Evolutionary conservation across 176 grass and related monocot species (phyloP), one percentile per base, ranked within the genome.

Genomic region (Metroxylon sagu): DNA sequence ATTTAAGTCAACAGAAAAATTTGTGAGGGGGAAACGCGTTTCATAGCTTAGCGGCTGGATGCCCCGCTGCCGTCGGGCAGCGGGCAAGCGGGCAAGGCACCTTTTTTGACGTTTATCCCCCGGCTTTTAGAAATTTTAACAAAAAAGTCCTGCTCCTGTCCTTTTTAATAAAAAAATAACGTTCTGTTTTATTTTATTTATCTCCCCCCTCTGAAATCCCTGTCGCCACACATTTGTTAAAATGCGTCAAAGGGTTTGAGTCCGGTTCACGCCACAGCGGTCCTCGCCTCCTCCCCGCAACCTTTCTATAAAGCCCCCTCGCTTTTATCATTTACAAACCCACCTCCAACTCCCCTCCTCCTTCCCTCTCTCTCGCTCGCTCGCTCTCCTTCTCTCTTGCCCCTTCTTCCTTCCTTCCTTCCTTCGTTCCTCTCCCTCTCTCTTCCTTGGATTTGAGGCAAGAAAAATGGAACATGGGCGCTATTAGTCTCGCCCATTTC

Each of bases 241-340:
- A 74, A 74, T 65, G 71, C 60, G 52, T 74, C 51, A 73, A 57
- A 74, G 60, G 50, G 56, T 14, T 71, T 60, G 68, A 71, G 68
- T 60, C 56, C 26, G 25, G 56, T 71, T 71, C 68, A 71, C 68
- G 67, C 67, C 67, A 70, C 54, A 52, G 12, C 14, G 50, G 61
- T 71, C 68, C 23, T 60, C 68, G 10, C 68, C 16, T 39, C 52
- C 6, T 23, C 4, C 43, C 68, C 55, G 68, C 68, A 71, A 60
- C 68, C 68, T 60, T 29, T 14, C 56, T 58, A 57, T 60, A 71
- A 49, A 71, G 25, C 43, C 1, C 35, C 54, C 5, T 6, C 21
- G 8, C 35, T 48, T 50, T 19, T 29, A 4, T 19, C n/a, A 39
- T n/a, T 15, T 43, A 43, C 35, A 43, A 43, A 23, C 7, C 19